Evolutionary conservation across 2,329 filamentous ascomycete species (phyloP).

Genomic region (Talaromyces funiculosus): DNA sequence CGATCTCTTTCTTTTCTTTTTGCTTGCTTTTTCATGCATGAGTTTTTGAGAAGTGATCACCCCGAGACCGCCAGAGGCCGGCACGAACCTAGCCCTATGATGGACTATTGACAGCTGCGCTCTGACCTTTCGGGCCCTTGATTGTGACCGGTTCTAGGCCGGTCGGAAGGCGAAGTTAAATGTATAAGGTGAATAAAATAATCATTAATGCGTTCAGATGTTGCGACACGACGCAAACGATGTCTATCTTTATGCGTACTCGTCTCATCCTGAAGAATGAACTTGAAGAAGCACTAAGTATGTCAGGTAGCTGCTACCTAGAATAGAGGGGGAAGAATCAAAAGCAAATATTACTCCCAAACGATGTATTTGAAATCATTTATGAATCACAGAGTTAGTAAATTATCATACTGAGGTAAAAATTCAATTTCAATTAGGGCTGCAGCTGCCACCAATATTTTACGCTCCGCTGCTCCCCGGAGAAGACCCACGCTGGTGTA

Average conservation of each 20-base stretch:
- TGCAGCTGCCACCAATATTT: slow-evolving; percentile 9
- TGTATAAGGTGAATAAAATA: background rate
- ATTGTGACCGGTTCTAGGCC: slow-evolving; percentile 2
- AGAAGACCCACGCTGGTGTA: slow-evolving; percentile 4
- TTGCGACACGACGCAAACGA: background rate
- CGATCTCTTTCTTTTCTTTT: background rate
- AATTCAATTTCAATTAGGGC: slow-evolving; percentile 14
- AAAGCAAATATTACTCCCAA: background rate
- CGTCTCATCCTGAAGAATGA: background rate
- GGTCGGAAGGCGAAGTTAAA: background rate
- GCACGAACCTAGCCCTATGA: background rate
- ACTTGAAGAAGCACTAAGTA: background rate
- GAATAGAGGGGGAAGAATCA: no score
- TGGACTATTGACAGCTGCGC: background rate
- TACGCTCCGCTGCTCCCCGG: slow-evolving; percentile 8
- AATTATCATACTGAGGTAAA: background rate
- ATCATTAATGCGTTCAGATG: background rate
- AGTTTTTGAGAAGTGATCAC: background rate
- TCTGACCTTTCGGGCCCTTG: background rate
- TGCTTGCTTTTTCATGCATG: background rate
- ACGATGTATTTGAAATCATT: background rate
- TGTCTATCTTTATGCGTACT: background rate
- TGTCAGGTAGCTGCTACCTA: background rate
- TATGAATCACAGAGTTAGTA: background rate
- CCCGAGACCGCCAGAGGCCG: background rate